These are phyloP conservation scores for Fraxinus xanthoxyloides DNA, from an alignment of 305 asterid genomes.

Conservation along the genomic window DNA sequence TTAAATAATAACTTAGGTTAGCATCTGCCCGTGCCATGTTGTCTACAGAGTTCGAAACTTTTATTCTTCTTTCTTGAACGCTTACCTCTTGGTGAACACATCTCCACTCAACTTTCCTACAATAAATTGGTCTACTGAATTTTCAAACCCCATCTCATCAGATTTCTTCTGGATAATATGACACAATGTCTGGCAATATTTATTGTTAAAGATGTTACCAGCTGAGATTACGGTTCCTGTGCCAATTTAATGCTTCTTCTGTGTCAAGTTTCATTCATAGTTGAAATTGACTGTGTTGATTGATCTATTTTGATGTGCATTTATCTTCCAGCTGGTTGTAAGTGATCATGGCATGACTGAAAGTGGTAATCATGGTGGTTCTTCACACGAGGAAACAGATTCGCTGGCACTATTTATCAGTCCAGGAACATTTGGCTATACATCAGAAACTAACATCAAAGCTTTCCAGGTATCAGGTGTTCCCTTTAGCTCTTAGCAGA, in stretches of 20 bases:
- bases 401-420: constrained; percentile 86
- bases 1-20: neutral
- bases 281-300: constrained; percentile 20
- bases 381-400: constrained; percentile 86
- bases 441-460: constrained; percentile 32
- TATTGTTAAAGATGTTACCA: constrained; percentile 5
- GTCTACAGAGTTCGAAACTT: neutral
- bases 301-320: constrained; percentile 19
- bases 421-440: constrained; percentile 31
- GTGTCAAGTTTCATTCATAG: neutral
- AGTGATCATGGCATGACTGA: constrained; percentile 98
- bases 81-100: neutral
- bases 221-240: constrained; percentile 3
- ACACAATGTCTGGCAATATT: neutral
- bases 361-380: constrained; percentile 91
- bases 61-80: neutral
- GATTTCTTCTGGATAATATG: neutral
- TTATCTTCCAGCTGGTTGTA: constrained; percentile 59
- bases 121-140: neutral
- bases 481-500: constrained; percentile 11
- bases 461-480: constrained; percentile 61
- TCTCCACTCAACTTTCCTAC: neutral
- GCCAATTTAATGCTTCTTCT: neutral
- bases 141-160: neutral
- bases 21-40: neutral